Evolutionary conservation across 2,329 filamentous ascomycete species (phyloP).

Genomic region (Aaosphaeria arxii): DNA sequence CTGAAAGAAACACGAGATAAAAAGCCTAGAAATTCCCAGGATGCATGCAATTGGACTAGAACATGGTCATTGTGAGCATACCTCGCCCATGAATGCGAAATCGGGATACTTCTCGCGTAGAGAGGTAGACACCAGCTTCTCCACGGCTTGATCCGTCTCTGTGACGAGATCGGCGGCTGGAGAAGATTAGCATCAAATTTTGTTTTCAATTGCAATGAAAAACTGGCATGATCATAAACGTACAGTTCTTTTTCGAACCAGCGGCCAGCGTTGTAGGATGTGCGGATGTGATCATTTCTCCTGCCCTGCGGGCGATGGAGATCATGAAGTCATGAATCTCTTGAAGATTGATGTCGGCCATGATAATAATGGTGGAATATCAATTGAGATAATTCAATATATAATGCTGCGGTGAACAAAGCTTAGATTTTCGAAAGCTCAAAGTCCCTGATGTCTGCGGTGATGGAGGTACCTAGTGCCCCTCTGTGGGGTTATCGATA

Average conservation of each 20-base stretch:
- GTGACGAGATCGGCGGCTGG: conserved; percentile 61
- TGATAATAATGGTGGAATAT: conserved; percentile 8
- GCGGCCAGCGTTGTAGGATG: conserved; percentile 40
- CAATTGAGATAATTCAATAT: background rate
- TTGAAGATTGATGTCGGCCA: conserved; percentile 41
- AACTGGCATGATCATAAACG: conserved; percentile 1
- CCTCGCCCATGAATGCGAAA: conserved; percentile 47
- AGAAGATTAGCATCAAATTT: background rate
- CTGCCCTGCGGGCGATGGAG: conserved; percentile 44
- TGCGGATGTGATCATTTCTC: conserved; percentile 45
- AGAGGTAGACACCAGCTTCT: conserved; percentile 53
- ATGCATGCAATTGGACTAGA: conserved; percentile 39
- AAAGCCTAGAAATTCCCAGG: too few species aligned
- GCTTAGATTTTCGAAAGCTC: background rate
- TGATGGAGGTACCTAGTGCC: background rate
- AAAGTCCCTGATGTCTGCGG: background rate
- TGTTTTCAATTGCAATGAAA: background rate
- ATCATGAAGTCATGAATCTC: conserved; percentile 50
- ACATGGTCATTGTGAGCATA: background rate
- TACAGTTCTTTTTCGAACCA: conserved; percentile 50
- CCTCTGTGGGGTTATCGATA: too few species aligned
- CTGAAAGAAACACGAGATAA: background rate
- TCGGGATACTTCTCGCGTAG: conserved; percentile 52
- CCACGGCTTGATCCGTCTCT: conserved; percentile 61
- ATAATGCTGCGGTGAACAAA: background rate